Evolutionary conservation across 352 stramenopile genomes (phyloP), one percentile per base, ranked within the genome.

Genomic region (Globisporangium camurandrum): DNA sequence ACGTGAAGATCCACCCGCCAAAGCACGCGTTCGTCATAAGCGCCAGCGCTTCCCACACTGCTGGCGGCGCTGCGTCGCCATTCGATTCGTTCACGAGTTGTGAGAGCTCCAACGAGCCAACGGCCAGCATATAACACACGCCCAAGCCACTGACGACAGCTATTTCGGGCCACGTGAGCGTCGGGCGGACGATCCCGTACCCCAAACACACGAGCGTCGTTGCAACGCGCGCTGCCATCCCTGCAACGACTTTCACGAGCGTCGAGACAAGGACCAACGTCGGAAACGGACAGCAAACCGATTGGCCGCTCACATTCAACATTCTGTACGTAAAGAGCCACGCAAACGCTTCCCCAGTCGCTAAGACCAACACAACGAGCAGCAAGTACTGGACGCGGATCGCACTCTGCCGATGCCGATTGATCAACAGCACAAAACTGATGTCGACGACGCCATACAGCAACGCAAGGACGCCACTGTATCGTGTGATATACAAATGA

Each of bases 331-430:
- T 90, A 45, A 88, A 57, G 52, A 86, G 90, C 83, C 83, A 93
- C 19, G 69, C 61, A 3, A 82, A 24, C 1, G 77, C 75, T 46
- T 93, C 83, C 16, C 67, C 77, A 8, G 83, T 91, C 28, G 83
- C 69, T 10, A 96, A 61, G 1, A 93, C 45, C 36, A 96, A 54
- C 42, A 96, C 84, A 0, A 63, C 54, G 10, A 95, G 54, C 23
- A 95, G 64, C 43, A 92, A 85, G 45, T 83, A 94, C 50, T 96
- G 86, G 54, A 93, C 72, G 3, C 75, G 64, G 26, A 95, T 69
- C n/a, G 78, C 62, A n/a, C 73, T 78, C 19, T 72, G 56, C 23
- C 86, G 82, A 42, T 95, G 71, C 12, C 69, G 68, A 39, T 66
- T 78, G 46, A 93, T 76, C 26, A 91, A 58, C 14, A 72, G 39